phyloP scores from a whole-genome alignment of 2,329 filamentous ascomycete species.

The Fusarium newnesense region DNA sequence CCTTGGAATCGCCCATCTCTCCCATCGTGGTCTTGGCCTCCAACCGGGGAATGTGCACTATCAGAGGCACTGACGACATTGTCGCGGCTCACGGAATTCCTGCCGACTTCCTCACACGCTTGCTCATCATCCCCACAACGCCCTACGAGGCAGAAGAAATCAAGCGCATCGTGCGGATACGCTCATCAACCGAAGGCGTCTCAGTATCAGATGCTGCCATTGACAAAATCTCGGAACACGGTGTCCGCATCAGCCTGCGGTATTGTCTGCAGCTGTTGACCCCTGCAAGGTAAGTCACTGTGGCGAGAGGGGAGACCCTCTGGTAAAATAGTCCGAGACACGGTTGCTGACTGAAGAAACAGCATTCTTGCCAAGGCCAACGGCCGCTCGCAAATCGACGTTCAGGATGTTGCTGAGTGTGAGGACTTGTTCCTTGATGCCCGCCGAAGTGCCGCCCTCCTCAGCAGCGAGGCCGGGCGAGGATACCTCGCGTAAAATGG shows the following conservation, averaged over 20 bases:
- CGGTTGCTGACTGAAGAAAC: slow-evolving; percentile 48
- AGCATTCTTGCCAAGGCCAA: slow-evolving; percentile 90
- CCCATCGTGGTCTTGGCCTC: slow-evolving; percentile 98
- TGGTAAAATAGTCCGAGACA: slow-evolving; percentile 43
- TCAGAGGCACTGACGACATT: slow-evolving; percentile 85
- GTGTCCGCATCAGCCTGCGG: slow-evolving; percentile 87
- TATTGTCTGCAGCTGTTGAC: slow-evolving; percentile 94
- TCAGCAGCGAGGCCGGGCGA: slow-evolving; percentile 69
- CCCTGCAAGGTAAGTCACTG: slow-evolving; percentile 72
- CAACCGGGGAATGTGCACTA: slow-evolving; percentile 92
- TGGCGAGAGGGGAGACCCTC: slow-evolving; percentile 34
- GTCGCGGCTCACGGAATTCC: slow-evolving; percentile 93
- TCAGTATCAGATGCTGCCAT: slow-evolving; percentile 83
- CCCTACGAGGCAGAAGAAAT: slow-evolving; percentile 91
- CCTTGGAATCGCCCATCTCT: slow-evolving; percentile 93
- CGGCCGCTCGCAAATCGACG: slow-evolving; percentile 79
- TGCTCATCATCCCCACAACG: slow-evolving; percentile 95
- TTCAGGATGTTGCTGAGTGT: slow-evolving; percentile 81
- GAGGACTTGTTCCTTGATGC: slow-evolving; percentile 88
- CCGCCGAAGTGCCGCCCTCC: slow-evolving; percentile 77
- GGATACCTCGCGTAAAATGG: slow-evolving; percentile 70
- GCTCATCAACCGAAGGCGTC: slow-evolving; percentile 83
- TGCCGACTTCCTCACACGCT: slow-evolving; percentile 88
- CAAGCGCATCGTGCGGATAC: slow-evolving; percentile 87
- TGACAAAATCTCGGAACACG: slow-evolving; percentile 86